A percentile compares a stretch with the other conserved stretches of the same genome.
Conservation (phyloP, 2,329 filamentous ascomycete species). For the Fonsecaea pugnacius region DNA sequence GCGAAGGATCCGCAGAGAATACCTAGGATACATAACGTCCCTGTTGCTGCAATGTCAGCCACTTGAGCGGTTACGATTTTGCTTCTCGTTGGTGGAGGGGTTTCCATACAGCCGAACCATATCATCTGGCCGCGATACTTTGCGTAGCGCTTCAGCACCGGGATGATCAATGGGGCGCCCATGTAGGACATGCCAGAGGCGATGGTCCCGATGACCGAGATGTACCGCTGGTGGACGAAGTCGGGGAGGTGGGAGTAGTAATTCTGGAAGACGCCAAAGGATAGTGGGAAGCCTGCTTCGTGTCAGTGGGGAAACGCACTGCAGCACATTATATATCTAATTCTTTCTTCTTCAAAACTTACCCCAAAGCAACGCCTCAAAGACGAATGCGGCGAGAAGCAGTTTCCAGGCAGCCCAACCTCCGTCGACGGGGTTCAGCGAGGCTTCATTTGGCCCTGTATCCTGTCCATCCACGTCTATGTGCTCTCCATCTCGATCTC, state of each 20-base stretch:
- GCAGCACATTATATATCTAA: not conserved
- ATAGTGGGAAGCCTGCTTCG: slow-evolving; percentile 36
- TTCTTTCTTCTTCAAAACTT: not conserved
- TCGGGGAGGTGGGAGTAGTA: slow-evolving; percentile 41
- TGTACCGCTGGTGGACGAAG: slow-evolving; percentile 37
- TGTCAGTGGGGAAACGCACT: not conserved
- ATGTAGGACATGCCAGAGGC: slow-evolving; percentile 37
- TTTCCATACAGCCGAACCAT: slow-evolving; percentile 41
- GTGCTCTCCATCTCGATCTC: not conserved
- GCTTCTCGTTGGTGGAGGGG: not conserved
- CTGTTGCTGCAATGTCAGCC: slow-evolving; percentile 6
- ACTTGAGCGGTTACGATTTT: not conserved
- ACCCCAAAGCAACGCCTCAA: slow-evolving; percentile 37
- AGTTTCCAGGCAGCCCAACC: slow-evolving; percentile 35
- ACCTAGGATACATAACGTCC: slow-evolving; percentile 47
- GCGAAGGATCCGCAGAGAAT: slow-evolving; percentile 46
- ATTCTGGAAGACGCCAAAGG: slow-evolving; percentile 43
- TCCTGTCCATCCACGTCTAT: not conserved
- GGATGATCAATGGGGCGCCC: slow-evolving; percentile 39
- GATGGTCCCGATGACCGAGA: slow-evolving; percentile 43
- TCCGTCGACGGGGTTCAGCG: slow-evolving; percentile 26
- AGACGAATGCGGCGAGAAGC: slow-evolving; percentile 33
- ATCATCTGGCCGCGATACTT: slow-evolving; percentile 46
- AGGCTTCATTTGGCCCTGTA: not conserved
- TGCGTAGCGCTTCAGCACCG: slow-evolving; percentile 43